Base-by-base conservation (phyloP, 306 rosid species). In the Cicer cuneatum region DNA sequence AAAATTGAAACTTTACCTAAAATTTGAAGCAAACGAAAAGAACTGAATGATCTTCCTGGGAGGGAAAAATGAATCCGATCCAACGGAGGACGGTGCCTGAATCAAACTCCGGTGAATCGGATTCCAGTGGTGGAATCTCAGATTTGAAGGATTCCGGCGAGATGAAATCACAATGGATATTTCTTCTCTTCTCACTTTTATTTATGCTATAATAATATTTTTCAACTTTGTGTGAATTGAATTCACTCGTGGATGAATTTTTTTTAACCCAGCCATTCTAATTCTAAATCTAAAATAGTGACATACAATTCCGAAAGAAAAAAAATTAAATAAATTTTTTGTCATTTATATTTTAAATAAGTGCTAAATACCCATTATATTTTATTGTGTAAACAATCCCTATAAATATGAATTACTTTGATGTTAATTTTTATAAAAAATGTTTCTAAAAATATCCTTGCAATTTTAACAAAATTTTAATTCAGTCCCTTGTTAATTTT, bases 131-230 rank as follows among this genome's bases (percentile, higher is more conserved):
- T 1, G 16, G 56, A 10, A 21, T 38, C 12, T 46, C 39, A 72
- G 79, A 79, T 73, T 75, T 65, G 78, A 66, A 51, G 8, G 69
- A 79, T 35, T 54, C 62, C 24, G 74, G 68, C 33, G 41, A 63
- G 73, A 63, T 63, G 43, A 37, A 78, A 78, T 71, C 61, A 53
- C 18, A 53, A 63, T 15, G 59, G 10, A 1, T 24, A 21, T 12
- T 40, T 10, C 41, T 5, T 42, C 39, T 35, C 13, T 10, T 60
- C 40, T 78, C 40, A 37, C 24, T 46, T 14, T 65, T 37, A 58
- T 14, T 65, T 37, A 58, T 24, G 19, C 37, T 24, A 39, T 7
- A 2, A 21, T 21, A 21, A 21, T 21, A 21, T 47, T 73, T 10
- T 35, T 66, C 16, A 62, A 12, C 5, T 2, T 21, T 5, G 9